These are phyloP conservation scores for Apiospora koreana DNA, from an alignment of 2,329 filamentous ascomycete species.

Conservation along the genomic window DNA sequence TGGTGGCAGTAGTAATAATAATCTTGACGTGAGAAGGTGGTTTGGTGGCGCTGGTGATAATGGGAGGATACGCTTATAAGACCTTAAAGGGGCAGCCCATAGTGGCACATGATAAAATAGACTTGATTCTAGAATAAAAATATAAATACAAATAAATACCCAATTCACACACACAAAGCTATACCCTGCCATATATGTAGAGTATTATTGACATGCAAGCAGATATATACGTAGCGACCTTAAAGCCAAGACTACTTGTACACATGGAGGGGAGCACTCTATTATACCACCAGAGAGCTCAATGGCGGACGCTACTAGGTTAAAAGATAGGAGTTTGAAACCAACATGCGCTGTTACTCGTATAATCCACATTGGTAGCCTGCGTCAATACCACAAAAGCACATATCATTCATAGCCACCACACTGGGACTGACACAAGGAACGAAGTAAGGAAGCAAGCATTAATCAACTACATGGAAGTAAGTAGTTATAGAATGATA, in stretches of 20 bases:
- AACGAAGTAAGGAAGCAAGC: not conserved
- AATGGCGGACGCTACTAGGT: too few species aligned
- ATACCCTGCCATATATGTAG: not conserved
- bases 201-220: too few species aligned
- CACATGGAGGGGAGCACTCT: too few species aligned
- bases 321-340: too few species aligned
- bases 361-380: not conserved
- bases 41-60: constrained; percentile 58
- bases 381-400: not conserved
- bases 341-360: too few species aligned
- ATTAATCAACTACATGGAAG: not conserved
- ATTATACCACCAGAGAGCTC: too few species aligned
- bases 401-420: not conserved
- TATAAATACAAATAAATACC: not conserved
- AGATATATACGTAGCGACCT: too few species aligned
- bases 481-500: not conserved
- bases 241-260: too few species aligned
- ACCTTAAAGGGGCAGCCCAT: not conserved
- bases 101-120: not conserved
- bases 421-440: not conserved
- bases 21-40: constrained; percentile 54
- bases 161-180: not conserved
- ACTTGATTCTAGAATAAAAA: not conserved
- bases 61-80: constrained; percentile 34
- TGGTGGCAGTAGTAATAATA: constrained; percentile 28